Percentiles rank a stretch among this genome's conserved stretches.
Evolutionary conservation across 192 early-diverging fungal genomes (phyloP).

Genomic region (Paraglomus brasilianum): DNA sequence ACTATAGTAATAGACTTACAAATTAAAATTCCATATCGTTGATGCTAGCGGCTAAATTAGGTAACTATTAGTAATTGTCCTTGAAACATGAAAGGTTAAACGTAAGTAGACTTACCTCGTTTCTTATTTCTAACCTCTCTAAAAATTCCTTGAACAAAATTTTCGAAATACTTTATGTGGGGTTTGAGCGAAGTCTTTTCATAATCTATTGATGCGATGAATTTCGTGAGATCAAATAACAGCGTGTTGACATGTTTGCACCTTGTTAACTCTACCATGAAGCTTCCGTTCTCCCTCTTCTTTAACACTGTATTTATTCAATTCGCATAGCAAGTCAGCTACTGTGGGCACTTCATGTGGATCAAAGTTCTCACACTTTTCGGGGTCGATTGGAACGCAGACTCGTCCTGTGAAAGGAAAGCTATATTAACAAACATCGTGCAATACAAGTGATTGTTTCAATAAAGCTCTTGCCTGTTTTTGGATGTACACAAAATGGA

Average conservation of each 20-base stretch:
- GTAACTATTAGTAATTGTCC: background rate
- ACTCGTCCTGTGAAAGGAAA: constrained; percentile 63
- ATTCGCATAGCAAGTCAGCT: constrained; percentile 60
- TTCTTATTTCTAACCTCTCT: constrained; percentile 39
- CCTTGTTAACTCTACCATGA: constrained; percentile 34
- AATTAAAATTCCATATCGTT: too few relatives aligned
- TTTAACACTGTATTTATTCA: constrained; percentile 48
- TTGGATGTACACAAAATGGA: constrained; percentile 97
- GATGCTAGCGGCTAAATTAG: too few relatives aligned
- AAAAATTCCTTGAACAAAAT: constrained; percentile 57
- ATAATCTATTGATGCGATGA: constrained; percentile 37
- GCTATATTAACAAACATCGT: background rate
- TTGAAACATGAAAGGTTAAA: background rate
- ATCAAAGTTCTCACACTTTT: constrained; percentile 78
- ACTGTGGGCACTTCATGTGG: constrained; percentile 79
- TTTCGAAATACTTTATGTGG: constrained; percentile 65
- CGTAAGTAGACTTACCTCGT: constrained; percentile 39
- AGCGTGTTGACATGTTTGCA: background rate
- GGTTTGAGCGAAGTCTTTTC: constrained; percentile 57
- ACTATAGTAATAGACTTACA: too few relatives aligned
- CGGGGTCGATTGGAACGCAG: constrained; percentile 87
- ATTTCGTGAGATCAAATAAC: too few relatives aligned
- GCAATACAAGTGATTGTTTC: background rate
- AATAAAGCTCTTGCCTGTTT: constrained; percentile 65
- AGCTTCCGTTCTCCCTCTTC: constrained; percentile 35